Percentiles rank a stretch among this genome's conserved stretches.
Evolutionary conservation across 371 early-diverging fungal genomes (phyloP).

Genomic region (Chytridium lagenaria): DNA sequence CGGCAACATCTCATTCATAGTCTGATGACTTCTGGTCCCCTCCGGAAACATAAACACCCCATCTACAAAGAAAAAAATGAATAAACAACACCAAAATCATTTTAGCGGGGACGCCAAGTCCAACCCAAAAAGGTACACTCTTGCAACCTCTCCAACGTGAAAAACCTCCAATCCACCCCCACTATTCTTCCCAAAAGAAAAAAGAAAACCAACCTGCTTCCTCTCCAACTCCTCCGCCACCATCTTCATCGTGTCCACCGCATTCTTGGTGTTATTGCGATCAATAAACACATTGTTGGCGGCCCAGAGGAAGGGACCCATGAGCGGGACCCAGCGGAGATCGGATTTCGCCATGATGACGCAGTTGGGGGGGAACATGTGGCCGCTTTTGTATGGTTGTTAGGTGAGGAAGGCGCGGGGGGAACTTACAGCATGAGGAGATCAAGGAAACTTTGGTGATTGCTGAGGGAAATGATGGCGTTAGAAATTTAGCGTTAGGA

Average conservation of each 20-base stretch:
- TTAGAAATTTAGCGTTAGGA: too few relatives aligned
- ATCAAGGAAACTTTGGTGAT: conserved; percentile 90
- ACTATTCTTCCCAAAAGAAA: too few relatives aligned
- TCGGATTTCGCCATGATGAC: conserved; percentile 81
- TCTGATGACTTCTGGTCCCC: conserved; percentile 84
- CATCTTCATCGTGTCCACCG: conserved; percentile 76
- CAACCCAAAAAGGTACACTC: too few relatives aligned
- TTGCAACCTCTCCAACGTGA: too few relatives aligned
- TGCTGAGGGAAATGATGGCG: too few relatives aligned
- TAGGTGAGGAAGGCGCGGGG: background rate
- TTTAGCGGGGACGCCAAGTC: too few relatives aligned
- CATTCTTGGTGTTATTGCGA: conserved; percentile 82
- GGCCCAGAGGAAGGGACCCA: conserved; percentile 82
- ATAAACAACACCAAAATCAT: conserved; percentile 7
- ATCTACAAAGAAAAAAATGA: conserved; percentile 36
- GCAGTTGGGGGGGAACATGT: conserved; percentile 68
- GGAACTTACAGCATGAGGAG: conserved; percentile 61
- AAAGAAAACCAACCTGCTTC: conserved; percentile 64
- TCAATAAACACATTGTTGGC: conserved; percentile 86
- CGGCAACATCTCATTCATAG: conserved; percentile 75
- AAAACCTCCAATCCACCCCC: too few relatives aligned
- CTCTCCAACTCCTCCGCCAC: conserved; percentile 78
- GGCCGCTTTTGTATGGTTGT: conserved; percentile 45
- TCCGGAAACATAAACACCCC: conserved; percentile 91
- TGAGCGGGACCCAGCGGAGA: conserved; percentile 78